Conservation (phyloP, 2,329 filamentous ascomycete genomes). For the Colletotrichum sublineola region DNA sequence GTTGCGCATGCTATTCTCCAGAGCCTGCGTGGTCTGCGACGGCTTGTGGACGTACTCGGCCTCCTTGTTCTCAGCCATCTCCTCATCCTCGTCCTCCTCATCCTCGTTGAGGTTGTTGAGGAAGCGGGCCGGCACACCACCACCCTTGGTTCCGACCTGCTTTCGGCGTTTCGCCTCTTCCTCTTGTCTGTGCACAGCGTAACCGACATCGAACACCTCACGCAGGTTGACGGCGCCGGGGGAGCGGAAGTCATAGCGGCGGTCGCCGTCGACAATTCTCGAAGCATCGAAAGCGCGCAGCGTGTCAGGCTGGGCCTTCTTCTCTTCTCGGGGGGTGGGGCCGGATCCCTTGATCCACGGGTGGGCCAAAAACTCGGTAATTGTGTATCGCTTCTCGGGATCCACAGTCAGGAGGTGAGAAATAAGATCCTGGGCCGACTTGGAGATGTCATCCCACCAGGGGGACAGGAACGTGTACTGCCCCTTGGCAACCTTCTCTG, state of each 20-base stretch:
- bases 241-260: conserved; percentile 91
- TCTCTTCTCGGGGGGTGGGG: conserved; percentile 70
- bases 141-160: conserved; percentile 81
- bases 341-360: conserved; percentile 87
- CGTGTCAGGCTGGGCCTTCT: conserved; percentile 62
- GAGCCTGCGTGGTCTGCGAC: conserved; percentile 70
- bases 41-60: conserved; percentile 58
- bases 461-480: conserved; percentile 98
- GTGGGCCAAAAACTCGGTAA: conserved; percentile 91
- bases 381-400: conserved; percentile 94
- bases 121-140: conserved; percentile 65
- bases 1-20: conserved; percentile 90
- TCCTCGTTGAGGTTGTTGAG: conserved; percentile 78
- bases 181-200: conserved; percentile 95
- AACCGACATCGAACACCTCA: conserved; percentile 98
- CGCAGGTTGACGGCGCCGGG: conserved; percentile 95
- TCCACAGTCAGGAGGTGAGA: conserved; percentile 94
- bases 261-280: conserved; percentile 69
- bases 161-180: conserved; percentile 94
- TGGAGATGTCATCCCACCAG: conserved; percentile 99
- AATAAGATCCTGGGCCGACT: conserved; percentile 93
- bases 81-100: conserved; percentile 70
- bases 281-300: conserved; percentile 70
- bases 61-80: conserved; percentile 74
- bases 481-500: conserved; percentile 95